Conservation (phyloP, 257 asterid genomes). For the Primulina huaijiensis region DNA sequence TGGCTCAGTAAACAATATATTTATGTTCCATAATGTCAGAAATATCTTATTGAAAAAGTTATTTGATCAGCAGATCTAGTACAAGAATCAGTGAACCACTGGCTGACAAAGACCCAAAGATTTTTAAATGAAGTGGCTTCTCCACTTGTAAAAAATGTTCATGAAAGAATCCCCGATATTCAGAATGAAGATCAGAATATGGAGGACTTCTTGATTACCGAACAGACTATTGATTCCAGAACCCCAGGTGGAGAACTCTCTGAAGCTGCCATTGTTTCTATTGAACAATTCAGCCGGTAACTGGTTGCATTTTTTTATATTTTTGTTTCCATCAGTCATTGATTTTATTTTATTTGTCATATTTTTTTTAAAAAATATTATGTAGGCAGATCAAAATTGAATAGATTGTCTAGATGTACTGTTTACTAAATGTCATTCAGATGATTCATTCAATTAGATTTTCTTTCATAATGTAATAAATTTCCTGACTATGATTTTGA, state of each 20-base stretch:
- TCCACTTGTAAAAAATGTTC: slow-evolving; percentile 68
- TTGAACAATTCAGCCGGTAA: slow-evolving; percentile 98
- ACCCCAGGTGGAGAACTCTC: slow-evolving; percentile 78
- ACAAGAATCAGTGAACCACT: slow-evolving; percentile 73
- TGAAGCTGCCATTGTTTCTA: slow-evolving; percentile 75
- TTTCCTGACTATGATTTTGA: background rate
- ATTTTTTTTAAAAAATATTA: background rate
- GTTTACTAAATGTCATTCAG: background rate
- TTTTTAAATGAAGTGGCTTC: slow-evolving; percentile 70
- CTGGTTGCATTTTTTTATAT: background rate
- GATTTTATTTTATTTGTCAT: slow-evolving; percentile 7
- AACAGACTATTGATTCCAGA: slow-evolving; percentile 67
- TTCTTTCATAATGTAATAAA: background rate
- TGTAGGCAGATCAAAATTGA: background rate
- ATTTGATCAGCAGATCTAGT: slow-evolving; percentile 51
- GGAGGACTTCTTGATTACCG: slow-evolving; percentile 63
- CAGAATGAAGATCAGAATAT: slow-evolving; percentile 43
- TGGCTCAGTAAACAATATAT: background rate
- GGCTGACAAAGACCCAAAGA: slow-evolving; percentile 81
- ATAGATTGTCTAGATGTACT: background rate
- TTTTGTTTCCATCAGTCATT: background rate
- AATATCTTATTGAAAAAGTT: slow-evolving; percentile 9
- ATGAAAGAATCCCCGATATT: slow-evolving; percentile 47
- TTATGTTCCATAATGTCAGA: background rate
- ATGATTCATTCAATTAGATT: background rate